Evolutionary conservation across 768 basidiomycete species (phyloP), one percentile per base, ranked within the genome.

Genomic region (Omphalotus guepiniiformis): DNA sequence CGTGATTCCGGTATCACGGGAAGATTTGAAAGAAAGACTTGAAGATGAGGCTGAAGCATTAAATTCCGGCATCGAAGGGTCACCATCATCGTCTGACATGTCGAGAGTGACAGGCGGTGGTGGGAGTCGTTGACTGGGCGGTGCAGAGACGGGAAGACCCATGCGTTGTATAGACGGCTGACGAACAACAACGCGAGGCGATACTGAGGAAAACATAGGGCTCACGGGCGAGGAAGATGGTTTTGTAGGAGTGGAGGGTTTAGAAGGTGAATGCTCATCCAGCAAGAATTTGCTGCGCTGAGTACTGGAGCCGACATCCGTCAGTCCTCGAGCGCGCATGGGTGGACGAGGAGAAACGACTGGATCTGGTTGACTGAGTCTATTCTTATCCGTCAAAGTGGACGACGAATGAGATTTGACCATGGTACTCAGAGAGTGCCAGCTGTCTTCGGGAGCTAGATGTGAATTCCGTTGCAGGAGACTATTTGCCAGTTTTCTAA

Each of bases 261-360:
- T 54, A 32, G 39, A 30, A 9, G 49, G 40, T 27, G 51, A 37
- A 13, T 49, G 54, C 36, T 57, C 55, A 27, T 40, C 46, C 18
- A 47, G 49, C 34, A 68, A 66, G 25, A 73, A 67, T 13, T 61
- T 61, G 9, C 71, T 56, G 29, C 63, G 62, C 40, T 34, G 49
- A 32, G 61, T 64, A 4, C 53, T 55, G 16, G 58, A 42, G 3
- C 61, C 66, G 36, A 59, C 62, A 35, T 78, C 75, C 9, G 76
- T 77, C 63, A 78, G 65, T 16, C 76, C 74, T 53, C 75, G 63
- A n/a, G 74, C 63, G 22, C 75, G 71, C 62, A 70, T 64, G 12
- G 59, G 65, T 16, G 74, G 71, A n/a, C 74, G 68, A 34, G 63
- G 53, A 19, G 57, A 54, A 16, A 58, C 53, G 27, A 53, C 48